A percentile compares a stretch with the other conserved stretches of the same genome.
These are phyloP conservation scores for Neurospora sp. DNA, from an alignment of 495 filamentous ascomycete species.

Conservation along the genomic window DNA sequence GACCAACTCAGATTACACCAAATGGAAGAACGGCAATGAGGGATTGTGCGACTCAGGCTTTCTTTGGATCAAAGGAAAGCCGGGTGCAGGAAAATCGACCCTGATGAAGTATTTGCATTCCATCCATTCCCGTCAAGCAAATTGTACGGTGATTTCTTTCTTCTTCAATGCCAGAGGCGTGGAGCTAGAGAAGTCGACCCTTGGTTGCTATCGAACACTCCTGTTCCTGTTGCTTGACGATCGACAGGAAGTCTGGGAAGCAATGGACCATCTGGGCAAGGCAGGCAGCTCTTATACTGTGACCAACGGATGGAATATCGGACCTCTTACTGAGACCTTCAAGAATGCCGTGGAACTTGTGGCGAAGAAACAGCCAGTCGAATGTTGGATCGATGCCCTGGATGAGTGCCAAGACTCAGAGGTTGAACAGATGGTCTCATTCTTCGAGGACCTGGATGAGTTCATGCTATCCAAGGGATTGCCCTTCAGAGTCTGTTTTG, in stretches of 20 bases:
- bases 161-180: slow-evolving; percentile 19
- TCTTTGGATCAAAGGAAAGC: slow-evolving; percentile 2
- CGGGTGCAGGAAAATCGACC: slow-evolving; percentile 1
- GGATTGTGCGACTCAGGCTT: background rate
- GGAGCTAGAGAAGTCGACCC: slow-evolving; percentile 33
- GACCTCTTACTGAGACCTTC: slow-evolving; percentile 15
- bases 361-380: background rate
- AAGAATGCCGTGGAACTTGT: slow-evolving; percentile 9
- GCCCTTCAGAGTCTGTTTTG: slow-evolving; percentile 27
- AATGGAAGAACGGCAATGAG: background rate
- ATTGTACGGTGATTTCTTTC: slow-evolving; percentile 1
- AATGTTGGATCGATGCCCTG: slow-evolving; percentile 28
- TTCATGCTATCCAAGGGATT: background rate
- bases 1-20: background rate
- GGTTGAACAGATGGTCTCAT: slow-evolving; percentile 21
- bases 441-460: slow-evolving; percentile 19
- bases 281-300: background rate
- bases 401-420: slow-evolving; percentile 26
- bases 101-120: slow-evolving; percentile 3
- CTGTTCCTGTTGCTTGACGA: slow-evolving; percentile 17
- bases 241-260: slow-evolving; percentile 10
- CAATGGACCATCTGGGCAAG: slow-evolving; percentile 6
- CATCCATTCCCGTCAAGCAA: background rate
- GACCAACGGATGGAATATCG: slow-evolving; percentile 12
- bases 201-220: slow-evolving; percentile 44